Conservation (phyloP, 345 rosid genomes). For the Dipteronia dyeriana region DNA sequence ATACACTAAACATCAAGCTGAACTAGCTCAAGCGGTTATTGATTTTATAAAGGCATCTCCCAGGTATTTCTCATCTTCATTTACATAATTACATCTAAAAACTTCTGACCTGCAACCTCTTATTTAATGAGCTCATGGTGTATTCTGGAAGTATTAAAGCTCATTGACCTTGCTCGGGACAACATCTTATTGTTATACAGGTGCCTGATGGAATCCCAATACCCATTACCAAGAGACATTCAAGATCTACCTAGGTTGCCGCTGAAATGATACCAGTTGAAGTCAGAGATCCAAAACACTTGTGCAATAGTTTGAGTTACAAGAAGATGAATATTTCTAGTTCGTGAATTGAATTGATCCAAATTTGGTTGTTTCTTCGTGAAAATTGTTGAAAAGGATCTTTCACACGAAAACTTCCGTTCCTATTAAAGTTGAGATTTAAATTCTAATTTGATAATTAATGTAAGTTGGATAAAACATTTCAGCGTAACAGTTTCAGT, state of each 20-base stretch:
- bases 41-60: constrained; percentile 45
- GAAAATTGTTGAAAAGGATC: background rate
- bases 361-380: background rate
- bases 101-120: background rate
- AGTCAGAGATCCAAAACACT: background rate
- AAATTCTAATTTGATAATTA: no score
- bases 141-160: background rate
- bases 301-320: background rate
- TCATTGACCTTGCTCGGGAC: no score
- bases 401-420: no score
- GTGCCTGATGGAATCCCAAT: background rate
- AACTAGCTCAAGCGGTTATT: constrained; percentile 48
- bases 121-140: background rate
- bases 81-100: background rate
- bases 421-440: no score
- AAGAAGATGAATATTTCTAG: background rate
- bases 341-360: background rate
- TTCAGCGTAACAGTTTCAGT: no score
- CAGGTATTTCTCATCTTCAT: background rate
- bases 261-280: background rate
- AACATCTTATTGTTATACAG: background rate
- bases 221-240: background rate
- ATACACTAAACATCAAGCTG: constrained; percentile 57
- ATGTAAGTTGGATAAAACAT: no score
- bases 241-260: background rate